Base-by-base conservation (phyloP, 1,139 yeast species). In the Taiozyma onychis region DNA sequence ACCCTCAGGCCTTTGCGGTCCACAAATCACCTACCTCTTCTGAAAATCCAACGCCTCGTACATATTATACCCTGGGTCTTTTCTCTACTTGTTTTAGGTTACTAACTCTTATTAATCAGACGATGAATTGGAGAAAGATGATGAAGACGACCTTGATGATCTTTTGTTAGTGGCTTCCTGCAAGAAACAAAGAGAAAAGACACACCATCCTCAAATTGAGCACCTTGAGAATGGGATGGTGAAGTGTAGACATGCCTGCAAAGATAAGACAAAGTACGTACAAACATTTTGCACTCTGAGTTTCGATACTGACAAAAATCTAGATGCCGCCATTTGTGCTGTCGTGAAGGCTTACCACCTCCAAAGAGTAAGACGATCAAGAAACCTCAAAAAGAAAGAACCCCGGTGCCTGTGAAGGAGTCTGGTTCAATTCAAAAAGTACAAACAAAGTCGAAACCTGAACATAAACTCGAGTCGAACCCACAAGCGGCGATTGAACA, bases 311-410 rank as follows among this genome's bases (percentile, higher is more conserved):
- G 58, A 62, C 51, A 56, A 55, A 43, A 26, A 4, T 10, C 24
- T 7, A 55, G 57, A 1, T 75, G 78, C 52, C 67, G 78, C 10
- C 78, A 75, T 56, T 46, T 70, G 7, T 75, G 79, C 48, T 75
- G 79, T 50, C 67, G 70, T 41, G 75, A 72, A 44, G 78, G 78
- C 1, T 60, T 74, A 39, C 61, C 62, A 0, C 67, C 68, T 1
- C 67, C 67, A 11, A 53, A 52, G 43, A 43, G 14, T 14, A 37
- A 37, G 10, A 32, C 8, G 6, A 6, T n/a, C 6, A 14, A 32
- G 8, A 14, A 32, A 32, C 16, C 13, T 10, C 35, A 6, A n/a
- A 32, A 32, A 32, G 35, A n/a, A 14, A 32, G 16, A 32, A 6
- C 35, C 3, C 18, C 8, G 14, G 35, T n/a, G 6, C 18, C 35